phyloP scores from a whole-genome alignment of 2,329 filamentous ascomycete genomes.

The Exophiala viscosa region DNA sequence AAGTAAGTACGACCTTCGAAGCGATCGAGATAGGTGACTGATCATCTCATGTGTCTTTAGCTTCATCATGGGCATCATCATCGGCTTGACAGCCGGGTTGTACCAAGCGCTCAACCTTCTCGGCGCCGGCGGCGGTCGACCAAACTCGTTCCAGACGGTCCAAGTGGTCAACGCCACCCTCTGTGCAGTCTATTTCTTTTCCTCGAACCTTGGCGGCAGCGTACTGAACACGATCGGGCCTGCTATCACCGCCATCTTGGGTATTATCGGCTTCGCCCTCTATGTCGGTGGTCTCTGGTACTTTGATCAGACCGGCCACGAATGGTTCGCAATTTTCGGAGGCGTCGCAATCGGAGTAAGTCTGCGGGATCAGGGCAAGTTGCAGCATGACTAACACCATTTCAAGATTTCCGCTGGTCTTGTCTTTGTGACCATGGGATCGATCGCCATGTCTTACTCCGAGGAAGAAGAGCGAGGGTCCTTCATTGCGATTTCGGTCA shows the following conservation, averaged over 20 bases:
- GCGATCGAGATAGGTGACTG: not conserved
- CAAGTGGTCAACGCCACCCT: constrained; percentile 13
- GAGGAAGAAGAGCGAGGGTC: constrained; percentile 34
- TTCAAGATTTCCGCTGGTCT: constrained; percentile 17
- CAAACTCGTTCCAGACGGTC: constrained; percentile 10
- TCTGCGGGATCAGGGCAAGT: not conserved
- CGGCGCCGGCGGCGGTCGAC: constrained; percentile 15
- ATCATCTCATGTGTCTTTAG: not conserved
- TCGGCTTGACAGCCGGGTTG: constrained; percentile 13
- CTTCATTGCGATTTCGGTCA: constrained; percentile 32
- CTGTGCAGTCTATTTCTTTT: constrained; percentile 14
- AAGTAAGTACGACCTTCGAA: not conserved
- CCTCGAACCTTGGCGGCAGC: constrained; percentile 12
- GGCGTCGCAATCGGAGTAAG: constrained; percentile 7
- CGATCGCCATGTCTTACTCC: constrained; percentile 34
- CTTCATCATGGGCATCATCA: constrained; percentile 12
- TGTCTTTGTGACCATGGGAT: constrained; percentile 34
- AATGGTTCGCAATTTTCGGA: constrained; percentile 7
- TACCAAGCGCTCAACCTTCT: constrained; percentile 14
- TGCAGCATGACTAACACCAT: not conserved
- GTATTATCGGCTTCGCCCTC: constrained; percentile 11
- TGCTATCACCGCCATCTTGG: constrained; percentile 11
- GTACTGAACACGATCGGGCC: constrained; percentile 15
- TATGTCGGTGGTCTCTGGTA: constrained; percentile 15
- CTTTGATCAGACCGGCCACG: constrained; percentile 10